Percentiles rank a stretch among this genome's conserved stretches.
Conservation (phyloP, 257 asterid genomes). For the Nicotiana paniculata region DNA sequence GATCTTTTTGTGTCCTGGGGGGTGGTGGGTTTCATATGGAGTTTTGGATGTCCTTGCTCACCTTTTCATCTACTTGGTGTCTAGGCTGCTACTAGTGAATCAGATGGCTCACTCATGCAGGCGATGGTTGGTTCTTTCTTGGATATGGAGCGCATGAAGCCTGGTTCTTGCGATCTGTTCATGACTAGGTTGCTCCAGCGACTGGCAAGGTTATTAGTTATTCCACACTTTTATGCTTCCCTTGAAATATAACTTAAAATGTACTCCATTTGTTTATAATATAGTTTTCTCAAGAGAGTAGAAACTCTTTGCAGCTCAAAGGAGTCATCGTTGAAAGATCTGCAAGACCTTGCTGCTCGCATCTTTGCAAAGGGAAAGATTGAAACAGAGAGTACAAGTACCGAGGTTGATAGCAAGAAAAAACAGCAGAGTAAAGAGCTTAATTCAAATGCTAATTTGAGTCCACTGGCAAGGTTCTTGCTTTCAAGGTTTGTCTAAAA, state of each 20-base stretch:
- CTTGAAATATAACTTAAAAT: not conserved
- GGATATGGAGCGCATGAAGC: conserved; percentile 74
- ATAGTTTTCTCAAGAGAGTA: conserved; percentile 14
- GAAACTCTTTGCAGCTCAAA: conserved; percentile 53
- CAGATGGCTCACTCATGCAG: conserved; percentile 50
- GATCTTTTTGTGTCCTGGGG: not conserved
- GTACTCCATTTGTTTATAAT: not conserved
- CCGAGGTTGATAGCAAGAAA: conserved; percentile 60
- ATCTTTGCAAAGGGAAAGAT: conserved; percentile 53
- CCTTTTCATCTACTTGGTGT: conserved; percentile 7
- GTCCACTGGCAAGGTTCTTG: conserved; percentile 96
- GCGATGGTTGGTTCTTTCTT: conserved; percentile 52
- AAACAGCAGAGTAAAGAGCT: conserved; percentile 67
- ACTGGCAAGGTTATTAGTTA: conserved; percentile 56
- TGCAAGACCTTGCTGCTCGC: conserved; percentile 72
- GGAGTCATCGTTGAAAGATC: conserved; percentile 72
- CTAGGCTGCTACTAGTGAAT: conserved; percentile 59
- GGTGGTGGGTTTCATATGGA: too few relatives aligned
- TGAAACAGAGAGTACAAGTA: conserved; percentile 40
- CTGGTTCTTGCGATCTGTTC: conserved; percentile 75
- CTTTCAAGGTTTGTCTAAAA: conserved; percentile 76
- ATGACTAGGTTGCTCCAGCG: conserved; percentile 78
- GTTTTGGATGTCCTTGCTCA: not conserved
- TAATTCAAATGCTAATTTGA: conserved; percentile 70
- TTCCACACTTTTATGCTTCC: not conserved